Evolutionary conservation across 1,284 basidiomycete genomes (phyloP).

Genomic region (Paramarasmius palmivorus): DNA sequence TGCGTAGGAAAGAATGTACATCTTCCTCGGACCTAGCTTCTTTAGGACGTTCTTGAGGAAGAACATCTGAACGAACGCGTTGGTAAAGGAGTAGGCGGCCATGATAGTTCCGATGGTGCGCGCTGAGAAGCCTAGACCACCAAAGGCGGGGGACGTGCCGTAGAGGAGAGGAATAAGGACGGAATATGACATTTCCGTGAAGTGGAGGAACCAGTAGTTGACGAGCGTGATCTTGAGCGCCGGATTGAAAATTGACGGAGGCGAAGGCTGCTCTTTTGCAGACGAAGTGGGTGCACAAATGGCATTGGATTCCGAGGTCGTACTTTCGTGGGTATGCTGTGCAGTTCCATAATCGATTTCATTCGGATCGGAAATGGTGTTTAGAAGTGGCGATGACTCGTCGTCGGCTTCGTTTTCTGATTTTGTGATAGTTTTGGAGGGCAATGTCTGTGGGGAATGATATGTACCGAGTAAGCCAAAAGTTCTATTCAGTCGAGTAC

Average conservation of each 20-base stretch:
- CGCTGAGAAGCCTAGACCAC: conserved; percentile 25
- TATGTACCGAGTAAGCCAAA: background rate
- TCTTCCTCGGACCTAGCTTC: conserved; percentile 13
- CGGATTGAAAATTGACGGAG: conserved; percentile 3
- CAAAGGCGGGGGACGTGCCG: conserved; percentile 22
- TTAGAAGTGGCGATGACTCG: background rate
- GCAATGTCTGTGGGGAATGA: conserved; percentile 6
- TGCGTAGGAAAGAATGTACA: conserved; percentile 10
- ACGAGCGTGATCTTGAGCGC: conserved; percentile 6
- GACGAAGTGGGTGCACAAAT: conserved; percentile 6
- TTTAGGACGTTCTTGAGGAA: conserved; percentile 10
- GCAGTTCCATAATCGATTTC: background rate
- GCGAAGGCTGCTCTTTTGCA: conserved; percentile 28
- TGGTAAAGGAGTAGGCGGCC: conserved; percentile 28
- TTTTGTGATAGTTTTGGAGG: background rate
- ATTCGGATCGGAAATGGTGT: background rate
- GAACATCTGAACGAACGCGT: conserved; percentile 22
- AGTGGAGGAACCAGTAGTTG: conserved; percentile 28
- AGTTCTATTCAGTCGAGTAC: too few species aligned
- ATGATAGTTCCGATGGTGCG: conserved; percentile 25
- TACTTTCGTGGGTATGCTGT: background rate
- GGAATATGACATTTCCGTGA: conserved; percentile 27
- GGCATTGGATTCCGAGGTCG: too few species aligned
- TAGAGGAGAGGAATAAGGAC: conserved; percentile 30
- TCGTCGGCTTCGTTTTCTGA: background rate